Evolutionary conservation across 768 basidiomycete genomes (phyloP).

Genomic region (Tylopilus subfusipes): DNA sequence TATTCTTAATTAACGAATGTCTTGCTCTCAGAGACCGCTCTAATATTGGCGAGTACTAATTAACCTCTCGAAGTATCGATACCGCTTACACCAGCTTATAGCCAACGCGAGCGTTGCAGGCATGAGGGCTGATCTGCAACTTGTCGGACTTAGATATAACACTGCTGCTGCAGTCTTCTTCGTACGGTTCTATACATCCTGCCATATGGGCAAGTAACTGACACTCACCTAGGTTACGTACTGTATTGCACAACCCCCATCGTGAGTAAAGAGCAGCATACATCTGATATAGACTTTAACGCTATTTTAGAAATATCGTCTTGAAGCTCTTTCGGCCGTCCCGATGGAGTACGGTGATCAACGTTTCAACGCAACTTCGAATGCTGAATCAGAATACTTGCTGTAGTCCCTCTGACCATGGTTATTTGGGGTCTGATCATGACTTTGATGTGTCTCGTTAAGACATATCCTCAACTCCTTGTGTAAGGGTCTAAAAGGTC

Average conservation of each 20-base stretch:
- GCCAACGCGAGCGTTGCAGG: conserved; percentile 45
- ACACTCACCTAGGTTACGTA: conserved; percentile 32
- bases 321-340: conserved; percentile 35
- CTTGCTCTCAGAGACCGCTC: conserved; percentile 37
- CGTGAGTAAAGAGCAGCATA: conserved; percentile 25
- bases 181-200: conserved; percentile 13
- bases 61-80: background rate
- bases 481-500: conserved; percentile 22
- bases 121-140: conserved; percentile 38
- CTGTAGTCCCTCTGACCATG: conserved; percentile 38
- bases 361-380: background rate
- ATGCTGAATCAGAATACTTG: conserved; percentile 4
- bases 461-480: conserved; percentile 26
- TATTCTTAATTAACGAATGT: background rate
- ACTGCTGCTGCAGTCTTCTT: conserved; percentile 39
- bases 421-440: conserved; percentile 36
- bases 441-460: conserved; percentile 38
- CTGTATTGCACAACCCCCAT: conserved; percentile 36
- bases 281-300: background rate
- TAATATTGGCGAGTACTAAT: conserved; percentile 38
- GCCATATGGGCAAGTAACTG: background rate
- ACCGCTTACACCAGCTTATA: conserved; percentile 15
- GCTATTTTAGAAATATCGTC: conserved; percentile 31
- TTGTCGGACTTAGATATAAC: conserved; percentile 37
- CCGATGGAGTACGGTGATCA: conserved; percentile 27